Base-by-base conservation (phyloP, 768 basidiomycete species). In the Lactarius evosmus region DNA sequence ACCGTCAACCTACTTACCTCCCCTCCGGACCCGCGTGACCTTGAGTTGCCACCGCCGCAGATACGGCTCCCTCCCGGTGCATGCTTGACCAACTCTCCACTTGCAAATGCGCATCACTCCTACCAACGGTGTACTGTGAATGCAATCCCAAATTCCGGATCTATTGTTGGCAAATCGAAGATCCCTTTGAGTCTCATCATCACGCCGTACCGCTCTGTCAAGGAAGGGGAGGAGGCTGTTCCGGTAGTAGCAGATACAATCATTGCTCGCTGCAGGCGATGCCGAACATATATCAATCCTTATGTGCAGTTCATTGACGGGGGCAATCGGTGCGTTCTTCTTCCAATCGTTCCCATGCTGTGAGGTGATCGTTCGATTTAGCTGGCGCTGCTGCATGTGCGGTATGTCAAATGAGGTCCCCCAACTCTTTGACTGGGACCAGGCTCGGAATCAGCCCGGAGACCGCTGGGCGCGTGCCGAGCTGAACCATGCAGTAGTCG, bases 301-400 rank as follows among this genome's bases (percentile, higher is more conserved):
- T 84, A 79, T 70, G 81, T 82, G 2, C 62, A 63, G 49, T 69
- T 98, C 75, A 93, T 98, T 71, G 97, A 99, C 71, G 95, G 95
- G 60, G 97, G 97, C 33, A 95, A 94, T 76, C 86, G 94, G 84
- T 88, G 67, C 65, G 81, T 77, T 60, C 9, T 8, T 29, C 32
- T 19, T 34, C 4, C 30, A 7, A 40, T n/a, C 46, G 6, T 38
- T 36, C 58, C n/a, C 46, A 38, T 33, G 57, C 14, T 14, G 36
- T 59, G 44, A 40, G 33, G 51, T 36, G 44, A 62, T 34, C 29
- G 19, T 25, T 60, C 57, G 4, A n/a, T 57, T 6, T 61, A 89
- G 91, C 67, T 99, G 97, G 97, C 91, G 97, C 73, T 99, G 97
- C 75, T 96, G 94, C 76, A 94, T 99, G 94, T 99, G 97, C 75